These are phyloP conservation scores for Acanthamoeba culbertsoni DNA, from an alignment of 208 protist genomes.

Conservation along the genomic window DNA sequence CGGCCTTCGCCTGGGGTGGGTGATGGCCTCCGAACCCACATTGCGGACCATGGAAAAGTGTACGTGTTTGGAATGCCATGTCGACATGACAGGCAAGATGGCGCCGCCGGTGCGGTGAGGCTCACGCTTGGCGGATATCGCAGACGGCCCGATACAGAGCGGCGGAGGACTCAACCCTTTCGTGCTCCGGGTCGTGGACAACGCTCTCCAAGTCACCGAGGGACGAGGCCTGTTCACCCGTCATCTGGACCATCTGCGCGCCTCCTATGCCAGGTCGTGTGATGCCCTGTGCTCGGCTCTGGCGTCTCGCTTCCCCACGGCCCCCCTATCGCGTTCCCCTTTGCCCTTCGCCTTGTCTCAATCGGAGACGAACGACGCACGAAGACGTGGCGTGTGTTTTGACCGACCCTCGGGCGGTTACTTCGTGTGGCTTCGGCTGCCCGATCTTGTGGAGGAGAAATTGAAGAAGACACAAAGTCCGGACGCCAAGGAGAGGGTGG, in stretches of 20 bases:
- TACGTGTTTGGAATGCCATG: too few relatives aligned
- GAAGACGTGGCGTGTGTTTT: slow-evolving; percentile 11
- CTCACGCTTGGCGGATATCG: background rate
- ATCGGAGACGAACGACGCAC: background rate
- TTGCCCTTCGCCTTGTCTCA: background rate
- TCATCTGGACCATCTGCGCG: background rate
- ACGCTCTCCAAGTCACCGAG: background rate
- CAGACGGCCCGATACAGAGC: slow-evolving; percentile 22
- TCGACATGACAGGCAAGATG: too few relatives aligned
- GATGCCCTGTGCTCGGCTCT: slow-evolving; percentile 14
- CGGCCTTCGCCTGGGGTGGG: slow-evolving; percentile 1
- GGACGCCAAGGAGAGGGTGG: too few relatives aligned
- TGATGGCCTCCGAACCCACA: background rate
- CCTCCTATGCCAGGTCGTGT: background rate
- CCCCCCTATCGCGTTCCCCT: background rate
- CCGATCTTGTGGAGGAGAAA: background rate
- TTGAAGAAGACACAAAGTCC: background rate
- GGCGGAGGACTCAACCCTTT: slow-evolving; percentile 33
- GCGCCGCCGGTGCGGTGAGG: too few relatives aligned
- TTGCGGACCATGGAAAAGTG: background rate
- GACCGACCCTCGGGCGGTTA: slow-evolving; percentile 17
- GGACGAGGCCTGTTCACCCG: background rate
- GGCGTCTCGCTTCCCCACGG: background rate
- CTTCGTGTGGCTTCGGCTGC: slow-evolving; percentile 37
- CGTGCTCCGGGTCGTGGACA: background rate